A percentile compares a stretch with the other conserved stretches of the same genome.
These are phyloP conservation scores for Chloris gayana DNA, from an alignment of 176 grass and related monocot species.

Conservation along the genomic window DNA sequence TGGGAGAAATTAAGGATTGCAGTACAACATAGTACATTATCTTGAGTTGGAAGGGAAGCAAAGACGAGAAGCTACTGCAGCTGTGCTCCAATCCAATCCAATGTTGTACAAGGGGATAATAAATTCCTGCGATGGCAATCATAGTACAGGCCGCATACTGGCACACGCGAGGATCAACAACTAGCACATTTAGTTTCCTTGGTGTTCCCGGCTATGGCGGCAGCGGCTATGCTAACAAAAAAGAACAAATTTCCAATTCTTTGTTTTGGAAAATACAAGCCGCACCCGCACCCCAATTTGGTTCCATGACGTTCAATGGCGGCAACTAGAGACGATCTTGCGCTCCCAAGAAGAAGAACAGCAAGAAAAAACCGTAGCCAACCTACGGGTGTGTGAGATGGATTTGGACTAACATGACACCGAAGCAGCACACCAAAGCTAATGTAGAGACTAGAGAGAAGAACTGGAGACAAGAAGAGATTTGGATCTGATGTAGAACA, in stretches of 20 bases:
- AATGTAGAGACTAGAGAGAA: background rate
- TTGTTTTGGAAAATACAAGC: background rate
- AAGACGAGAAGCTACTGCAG: constrained; percentile 27
- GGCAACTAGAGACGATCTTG: background rate
- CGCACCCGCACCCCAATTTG: background rate
- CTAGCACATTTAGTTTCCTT: constrained; percentile 23
- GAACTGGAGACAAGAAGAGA: background rate
- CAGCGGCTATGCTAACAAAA: background rate
- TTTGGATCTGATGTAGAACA: constrained; percentile 10
- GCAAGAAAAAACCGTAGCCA: background rate
- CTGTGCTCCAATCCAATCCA: constrained; percentile 19
- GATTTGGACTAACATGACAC: background rate
- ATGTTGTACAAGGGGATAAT: constrained; percentile 39
- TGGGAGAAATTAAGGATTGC: constrained; percentile 26
- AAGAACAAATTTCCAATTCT: background rate
- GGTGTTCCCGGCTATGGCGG: constrained; percentile 29
- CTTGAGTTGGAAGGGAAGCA: constrained; percentile 49
- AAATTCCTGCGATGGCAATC: constrained; percentile 40
- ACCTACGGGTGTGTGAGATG: background rate
- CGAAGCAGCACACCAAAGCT: background rate
- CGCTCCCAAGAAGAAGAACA: background rate
- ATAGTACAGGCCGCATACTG: constrained; percentile 21
- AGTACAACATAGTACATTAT: constrained; percentile 33
- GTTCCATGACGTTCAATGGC: background rate
- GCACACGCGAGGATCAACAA: constrained; percentile 27